A percentile compares a stretch with the other conserved stretches of the same genome.
Conservation (phyloP, 768 basidiomycete species). For the Boletus rubropictus region DNA sequence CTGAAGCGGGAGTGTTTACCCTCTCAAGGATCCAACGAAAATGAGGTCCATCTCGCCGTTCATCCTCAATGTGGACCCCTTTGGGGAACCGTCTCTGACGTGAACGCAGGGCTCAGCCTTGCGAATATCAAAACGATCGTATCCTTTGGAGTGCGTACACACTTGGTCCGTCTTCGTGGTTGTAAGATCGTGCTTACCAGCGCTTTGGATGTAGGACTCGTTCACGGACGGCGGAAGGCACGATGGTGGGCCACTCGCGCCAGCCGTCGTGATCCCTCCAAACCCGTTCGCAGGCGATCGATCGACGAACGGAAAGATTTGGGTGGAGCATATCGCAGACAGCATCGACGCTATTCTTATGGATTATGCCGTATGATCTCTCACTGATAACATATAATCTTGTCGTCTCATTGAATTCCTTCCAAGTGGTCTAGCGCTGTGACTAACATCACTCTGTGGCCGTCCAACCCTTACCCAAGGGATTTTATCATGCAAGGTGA, state of each 20-base stretch:
- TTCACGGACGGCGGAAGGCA: constrained; percentile 46
- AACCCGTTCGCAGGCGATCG: constrained; percentile 45
- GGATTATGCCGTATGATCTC: constrained; percentile 44
- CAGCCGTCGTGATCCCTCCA: constrained; percentile 39
- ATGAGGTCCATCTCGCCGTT: constrained; percentile 40
- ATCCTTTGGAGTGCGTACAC: constrained; percentile 41
- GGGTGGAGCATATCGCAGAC: constrained; percentile 44
- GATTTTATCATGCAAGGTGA: constrained; percentile 48
- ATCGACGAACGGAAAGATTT: constrained; percentile 45
- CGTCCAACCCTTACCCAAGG: constrained; percentile 40
- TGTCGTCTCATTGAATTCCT: background rate
- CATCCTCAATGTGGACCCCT: constrained; percentile 40
- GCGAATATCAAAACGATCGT: constrained; percentile 41
- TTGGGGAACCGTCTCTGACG: constrained; percentile 36
- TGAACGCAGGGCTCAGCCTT: constrained; percentile 44
- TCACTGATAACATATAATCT: background rate
- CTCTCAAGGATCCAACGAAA: constrained; percentile 14
- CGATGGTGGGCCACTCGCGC: constrained; percentile 40
- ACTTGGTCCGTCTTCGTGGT: background rate
- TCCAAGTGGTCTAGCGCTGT: constrained; percentile 37
- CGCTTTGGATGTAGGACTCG: constrained; percentile 33
- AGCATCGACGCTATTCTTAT: constrained; percentile 36
- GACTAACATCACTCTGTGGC: constrained; percentile 46
- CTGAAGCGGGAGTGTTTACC: constrained; percentile 6
- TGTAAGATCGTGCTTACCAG: background rate